Evolutionary conservation across 345 rosid species (phyloP).

Genomic region (Ailanthus altissimus): DNA sequence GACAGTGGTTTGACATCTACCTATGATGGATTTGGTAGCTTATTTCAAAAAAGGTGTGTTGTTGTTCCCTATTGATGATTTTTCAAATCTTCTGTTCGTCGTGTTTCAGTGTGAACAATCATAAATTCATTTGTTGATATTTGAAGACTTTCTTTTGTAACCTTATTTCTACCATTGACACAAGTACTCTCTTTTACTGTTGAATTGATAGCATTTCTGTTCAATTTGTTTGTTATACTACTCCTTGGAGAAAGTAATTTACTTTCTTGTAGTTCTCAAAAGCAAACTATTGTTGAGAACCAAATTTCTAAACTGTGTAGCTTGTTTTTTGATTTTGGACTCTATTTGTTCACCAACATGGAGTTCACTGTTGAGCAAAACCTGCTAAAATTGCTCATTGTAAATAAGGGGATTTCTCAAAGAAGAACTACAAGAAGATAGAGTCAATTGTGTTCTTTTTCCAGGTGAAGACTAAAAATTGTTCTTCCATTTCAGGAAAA

Average conservation of each 20-base stretch:
- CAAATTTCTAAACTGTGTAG: background rate
- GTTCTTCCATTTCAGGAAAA: conserved; percentile 52
- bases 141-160: background rate
- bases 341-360: background rate
- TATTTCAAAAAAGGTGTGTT: conserved; percentile 59
- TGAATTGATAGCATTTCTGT: background rate
- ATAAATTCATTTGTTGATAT: background rate
- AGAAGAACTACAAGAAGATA: background rate
- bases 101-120: background rate
- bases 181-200: background rate
- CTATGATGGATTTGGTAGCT: conserved; percentile 52
- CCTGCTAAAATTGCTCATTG: background rate
- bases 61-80: conserved; percentile 10
- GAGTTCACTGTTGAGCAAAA: background rate
- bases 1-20: conserved; percentile 55
- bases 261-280: background rate
- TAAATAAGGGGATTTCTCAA: background rate
- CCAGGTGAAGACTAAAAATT: no score
- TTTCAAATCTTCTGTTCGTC: background rate
- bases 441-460: background rate
- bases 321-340: background rate
- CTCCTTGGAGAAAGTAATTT: background rate
- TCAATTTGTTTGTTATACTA: background rate
- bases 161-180: background rate
- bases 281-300: background rate